These are phyloP conservation scores for Bothia castanella DNA, from an alignment of 1,284 basidiomycete genomes.

Conservation along the genomic window DNA sequence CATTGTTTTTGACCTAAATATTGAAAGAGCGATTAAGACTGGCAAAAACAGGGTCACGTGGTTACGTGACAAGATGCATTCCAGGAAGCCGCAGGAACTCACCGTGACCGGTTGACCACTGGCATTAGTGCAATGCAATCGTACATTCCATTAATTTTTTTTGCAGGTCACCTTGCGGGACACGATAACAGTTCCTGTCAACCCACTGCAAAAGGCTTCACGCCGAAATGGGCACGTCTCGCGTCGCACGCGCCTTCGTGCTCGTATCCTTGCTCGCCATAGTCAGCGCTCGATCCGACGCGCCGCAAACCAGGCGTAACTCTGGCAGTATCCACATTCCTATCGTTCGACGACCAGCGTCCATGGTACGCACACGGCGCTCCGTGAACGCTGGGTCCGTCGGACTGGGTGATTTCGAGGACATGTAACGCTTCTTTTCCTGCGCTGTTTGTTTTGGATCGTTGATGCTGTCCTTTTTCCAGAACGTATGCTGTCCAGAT, in stretches of 20 bases:
- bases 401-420: conserved; percentile 40
- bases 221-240: conserved; percentile 13
- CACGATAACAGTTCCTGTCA: too few species aligned
- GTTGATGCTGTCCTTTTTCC: not conserved
- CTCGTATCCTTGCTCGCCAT: conserved; percentile 4
- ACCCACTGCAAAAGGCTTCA: not conserved
- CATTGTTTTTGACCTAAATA: too few species aligned
- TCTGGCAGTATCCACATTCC: conserved; percentile 27
- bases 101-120: too few species aligned
- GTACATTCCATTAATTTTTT: too few species aligned
- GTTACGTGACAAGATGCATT: too few species aligned
- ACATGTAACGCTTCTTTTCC: conserved; percentile 37
- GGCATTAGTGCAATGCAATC: too few species aligned
- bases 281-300: conserved; percentile 2
- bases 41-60: too few species aligned
- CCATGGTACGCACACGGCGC: conserved; percentile 9
- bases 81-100: too few species aligned
- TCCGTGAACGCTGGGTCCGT: conserved; percentile 22
- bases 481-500: conserved; percentile 49
- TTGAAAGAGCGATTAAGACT: too few species aligned
- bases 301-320: conserved; percentile 1
- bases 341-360: conserved; percentile 13
- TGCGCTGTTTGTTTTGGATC: too few species aligned
- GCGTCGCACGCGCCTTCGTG: conserved; percentile 8
- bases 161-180: too few species aligned